Conservation (phyloP, 2,329 filamentous ascomycete species). For the Colletotrichum caudatum region DNA sequence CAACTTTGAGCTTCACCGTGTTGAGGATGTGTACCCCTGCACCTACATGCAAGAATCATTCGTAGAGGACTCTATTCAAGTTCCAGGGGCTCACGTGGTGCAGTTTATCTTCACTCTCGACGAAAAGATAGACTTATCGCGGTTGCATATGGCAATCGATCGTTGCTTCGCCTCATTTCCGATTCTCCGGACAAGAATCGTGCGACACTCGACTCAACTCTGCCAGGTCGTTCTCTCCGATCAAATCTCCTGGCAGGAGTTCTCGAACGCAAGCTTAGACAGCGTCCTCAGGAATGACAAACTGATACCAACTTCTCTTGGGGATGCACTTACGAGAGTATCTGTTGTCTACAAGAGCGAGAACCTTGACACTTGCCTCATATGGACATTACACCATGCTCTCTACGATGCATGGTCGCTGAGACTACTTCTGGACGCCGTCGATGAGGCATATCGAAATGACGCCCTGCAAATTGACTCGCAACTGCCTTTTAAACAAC, state of each 20-base stretch:
- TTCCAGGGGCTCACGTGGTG: constrained; percentile 22
- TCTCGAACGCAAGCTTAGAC: background rate
- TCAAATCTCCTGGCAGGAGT: constrained; percentile 3
- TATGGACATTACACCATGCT: constrained; percentile 37
- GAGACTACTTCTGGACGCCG: constrained; percentile 39
- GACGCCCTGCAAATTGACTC: background rate
- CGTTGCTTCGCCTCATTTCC: constrained; percentile 1
- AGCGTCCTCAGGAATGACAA: constrained; percentile 11
- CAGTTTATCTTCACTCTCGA: constrained; percentile 25
- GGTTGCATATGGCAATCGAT: background rate
- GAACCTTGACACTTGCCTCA: background rate
- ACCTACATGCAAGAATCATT: constrained; percentile 19
- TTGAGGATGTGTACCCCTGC: constrained; percentile 19
- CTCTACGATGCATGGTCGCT: constrained; percentile 40
- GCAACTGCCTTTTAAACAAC: background rate
- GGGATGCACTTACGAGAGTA: constrained; percentile 16
- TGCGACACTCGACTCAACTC: constrained; percentile 1
- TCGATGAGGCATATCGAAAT: constrained; percentile 39
- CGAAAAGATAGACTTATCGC: background rate
- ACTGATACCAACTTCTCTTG: constrained; percentile 3
- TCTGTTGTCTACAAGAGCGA: constrained; percentile 9
- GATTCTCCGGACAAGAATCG: constrained; percentile 7
- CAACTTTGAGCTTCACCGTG: background rate
- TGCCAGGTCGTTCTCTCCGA: constrained; percentile 20
- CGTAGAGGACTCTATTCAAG: constrained; percentile 12